phyloP scores from a whole-genome alignment of 2,329 filamentous ascomycete genomes.

The Botrytis elliptica region DNA sequence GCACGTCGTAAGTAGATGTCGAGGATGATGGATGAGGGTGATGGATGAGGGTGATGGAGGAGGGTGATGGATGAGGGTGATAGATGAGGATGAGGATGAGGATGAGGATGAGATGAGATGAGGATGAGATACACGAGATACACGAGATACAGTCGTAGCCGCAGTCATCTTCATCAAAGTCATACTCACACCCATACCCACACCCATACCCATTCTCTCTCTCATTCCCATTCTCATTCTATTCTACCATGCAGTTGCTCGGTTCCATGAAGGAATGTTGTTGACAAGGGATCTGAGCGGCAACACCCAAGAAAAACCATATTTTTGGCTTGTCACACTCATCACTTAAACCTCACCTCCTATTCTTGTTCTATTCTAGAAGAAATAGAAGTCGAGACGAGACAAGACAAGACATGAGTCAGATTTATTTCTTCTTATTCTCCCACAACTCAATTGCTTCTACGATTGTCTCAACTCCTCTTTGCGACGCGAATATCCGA shows the following conservation, averaged over 20 bases:
- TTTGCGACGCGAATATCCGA: background rate
- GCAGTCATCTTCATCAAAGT: background rate
- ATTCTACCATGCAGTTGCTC: background rate
- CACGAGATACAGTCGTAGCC: background rate
- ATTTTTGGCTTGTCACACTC: background rate
- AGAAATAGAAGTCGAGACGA: background rate
- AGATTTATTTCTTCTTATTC: background rate
- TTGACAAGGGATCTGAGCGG: background rate
- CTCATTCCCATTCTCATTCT: background rate
- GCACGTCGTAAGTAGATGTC: background rate
- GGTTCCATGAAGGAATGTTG: background rate
- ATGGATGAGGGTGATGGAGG: background rate
- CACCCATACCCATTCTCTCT: background rate
- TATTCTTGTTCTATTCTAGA: background rate
- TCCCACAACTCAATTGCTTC: background rate
- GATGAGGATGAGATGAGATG: no score
- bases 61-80: no score
- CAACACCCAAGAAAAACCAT: background rate
- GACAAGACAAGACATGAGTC: slow-evolving; percentile 13
- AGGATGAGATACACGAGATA: background rate
- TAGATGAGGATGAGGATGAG: no score
- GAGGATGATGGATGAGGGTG: no score
- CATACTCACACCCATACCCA: background rate
- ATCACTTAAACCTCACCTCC: background rate
- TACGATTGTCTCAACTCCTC: slow-evolving; percentile 3